A percentile compares a stretch with the other conserved stretches of the same genome.
Conservation (phyloP, 2,329 filamentous ascomycete species). For the Fusarium coffeatum region DNA sequence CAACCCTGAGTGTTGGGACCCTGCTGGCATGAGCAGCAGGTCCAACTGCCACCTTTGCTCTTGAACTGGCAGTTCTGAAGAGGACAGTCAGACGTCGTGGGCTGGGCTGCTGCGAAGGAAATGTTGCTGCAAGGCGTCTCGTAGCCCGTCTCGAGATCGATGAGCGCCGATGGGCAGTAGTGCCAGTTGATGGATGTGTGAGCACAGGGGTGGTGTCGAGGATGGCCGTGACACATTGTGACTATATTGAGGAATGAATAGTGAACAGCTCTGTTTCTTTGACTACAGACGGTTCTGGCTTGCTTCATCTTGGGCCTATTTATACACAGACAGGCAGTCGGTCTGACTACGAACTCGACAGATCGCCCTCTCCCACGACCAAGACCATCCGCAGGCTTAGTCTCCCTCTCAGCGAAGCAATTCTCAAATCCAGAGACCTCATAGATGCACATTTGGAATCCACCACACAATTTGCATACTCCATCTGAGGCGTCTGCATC, state of each 20-base stretch:
- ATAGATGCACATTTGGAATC: slow-evolving; percentile 68
- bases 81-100: slow-evolving; percentile 59
- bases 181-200: slow-evolving; percentile 68
- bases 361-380: slow-evolving; percentile 26
- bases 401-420: slow-evolving; percentile 69
- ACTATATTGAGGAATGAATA: slow-evolving; percentile 9
- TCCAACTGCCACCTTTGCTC: slow-evolving; percentile 62
- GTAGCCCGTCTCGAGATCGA: slow-evolving; percentile 63
- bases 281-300: not conserved
- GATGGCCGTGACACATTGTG: slow-evolving; percentile 67
- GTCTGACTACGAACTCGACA: slow-evolving; percentile 14
- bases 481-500: slow-evolving; percentile 32
- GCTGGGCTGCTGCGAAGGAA: slow-evolving; percentile 60
- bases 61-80: slow-evolving; percentile 64
- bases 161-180: slow-evolving; percentile 60
- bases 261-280: not conserved
- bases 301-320: slow-evolving; percentile 31
- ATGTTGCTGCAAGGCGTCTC: slow-evolving; percentile 62
- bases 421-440: slow-evolving; percentile 61
- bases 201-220: slow-evolving; percentile 63
- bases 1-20: slow-evolving; percentile 65
- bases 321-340: slow-evolving; percentile 22
- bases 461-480: slow-evolving; percentile 53
- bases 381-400: slow-evolving; percentile 60
- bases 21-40: slow-evolving; percentile 64